Evolutionary conservation across 2,329 filamentous ascomycete genomes (phyloP).

Genomic region (Penicillium sclerotigenum): DNA sequence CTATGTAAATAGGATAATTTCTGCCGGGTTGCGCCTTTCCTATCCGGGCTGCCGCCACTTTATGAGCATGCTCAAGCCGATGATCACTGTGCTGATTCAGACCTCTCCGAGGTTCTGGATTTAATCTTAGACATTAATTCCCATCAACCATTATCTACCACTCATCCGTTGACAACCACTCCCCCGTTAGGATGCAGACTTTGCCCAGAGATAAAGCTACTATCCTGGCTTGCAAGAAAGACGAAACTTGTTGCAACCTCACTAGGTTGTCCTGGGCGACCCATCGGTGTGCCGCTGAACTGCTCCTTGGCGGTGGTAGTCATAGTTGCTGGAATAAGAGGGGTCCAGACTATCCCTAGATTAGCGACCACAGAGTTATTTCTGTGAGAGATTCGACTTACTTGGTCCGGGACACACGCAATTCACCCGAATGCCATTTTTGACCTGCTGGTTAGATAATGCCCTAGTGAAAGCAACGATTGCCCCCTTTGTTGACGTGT

Average conservation of each 20-base stretch:
- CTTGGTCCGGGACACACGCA: slow-evolving; percentile 70
- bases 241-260: slow-evolving; percentile 80
- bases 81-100: too few relatives aligned
- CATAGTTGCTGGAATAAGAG: slow-evolving; percentile 71
- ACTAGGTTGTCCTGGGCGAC: slow-evolving; percentile 71
- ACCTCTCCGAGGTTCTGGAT: too few relatives aligned
- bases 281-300: slow-evolving; percentile 69
- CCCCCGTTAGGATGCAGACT: slow-evolving; percentile 62
- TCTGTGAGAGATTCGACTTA: too few relatives aligned
- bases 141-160: too few relatives aligned
- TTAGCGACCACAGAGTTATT: too few relatives aligned
- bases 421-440: slow-evolving; percentile 72
- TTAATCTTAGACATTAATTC: too few relatives aligned
- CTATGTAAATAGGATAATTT: too few relatives aligned
- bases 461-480: slow-evolving; percentile 75
- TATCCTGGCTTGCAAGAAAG: slow-evolving; percentile 72
- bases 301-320: slow-evolving; percentile 64
- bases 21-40: too few relatives aligned
- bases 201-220: slow-evolving; percentile 70
- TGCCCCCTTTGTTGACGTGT: slow-evolving; percentile 71
- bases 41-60: too few relatives aligned
- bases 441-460: slow-evolving; percentile 69
- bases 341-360: slow-evolving; percentile 80
- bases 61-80: too few relatives aligned
- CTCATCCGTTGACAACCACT: slow-evolving; percentile 52